phyloP scores from a whole-genome alignment of 768 basidiomycete genomes.

The Russula dissimulans region DNA sequence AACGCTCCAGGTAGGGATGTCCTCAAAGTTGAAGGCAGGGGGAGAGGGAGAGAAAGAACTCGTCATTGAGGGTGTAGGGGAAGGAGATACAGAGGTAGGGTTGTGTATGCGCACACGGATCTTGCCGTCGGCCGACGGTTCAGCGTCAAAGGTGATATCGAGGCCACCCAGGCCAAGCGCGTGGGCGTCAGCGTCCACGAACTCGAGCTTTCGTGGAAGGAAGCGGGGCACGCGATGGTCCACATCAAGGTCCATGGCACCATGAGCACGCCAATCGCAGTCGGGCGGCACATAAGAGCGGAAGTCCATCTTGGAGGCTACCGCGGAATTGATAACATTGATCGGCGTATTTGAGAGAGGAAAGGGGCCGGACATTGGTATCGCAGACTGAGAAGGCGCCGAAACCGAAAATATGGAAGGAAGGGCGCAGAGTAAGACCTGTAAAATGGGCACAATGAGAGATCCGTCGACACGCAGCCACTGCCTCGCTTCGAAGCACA shows the following conservation, averaged over 20 bases:
- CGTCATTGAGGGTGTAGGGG: conserved; percentile 31
- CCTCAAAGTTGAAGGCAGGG: conserved; percentile 18
- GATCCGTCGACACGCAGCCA: conserved; percentile 16
- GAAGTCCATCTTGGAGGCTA: conserved; percentile 26
- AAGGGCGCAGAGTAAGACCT: conserved; percentile 72
- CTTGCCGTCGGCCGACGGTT: conserved; percentile 54
- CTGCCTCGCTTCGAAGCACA: conserved; percentile 7
- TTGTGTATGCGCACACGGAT: conserved; percentile 68
- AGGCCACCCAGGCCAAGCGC: conserved; percentile 46
- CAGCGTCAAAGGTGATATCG: conserved; percentile 66
- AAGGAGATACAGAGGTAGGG: conserved; percentile 29
- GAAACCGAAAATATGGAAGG: conserved; percentile 66
- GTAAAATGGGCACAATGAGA: conserved; percentile 16
- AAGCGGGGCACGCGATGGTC: conserved; percentile 31
- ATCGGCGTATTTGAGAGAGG: conserved; percentile 33
- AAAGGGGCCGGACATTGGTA: conserved; percentile 49
- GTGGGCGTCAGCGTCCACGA: conserved; percentile 41
- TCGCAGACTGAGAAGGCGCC: conserved; percentile 33
- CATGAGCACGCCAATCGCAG: conserved; percentile 27
- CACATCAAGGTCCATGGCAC: conserved; percentile 39
- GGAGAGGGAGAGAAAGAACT: conserved; percentile 29
- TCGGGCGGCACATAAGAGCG: conserved; percentile 26
- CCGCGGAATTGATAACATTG: conserved; percentile 24
- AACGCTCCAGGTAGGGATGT: conserved; percentile 19
- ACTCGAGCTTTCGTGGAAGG: conserved; percentile 43